Conservation (phyloP, 495 filamentous ascomycete genomes). For the Cercophora samala region DNA sequence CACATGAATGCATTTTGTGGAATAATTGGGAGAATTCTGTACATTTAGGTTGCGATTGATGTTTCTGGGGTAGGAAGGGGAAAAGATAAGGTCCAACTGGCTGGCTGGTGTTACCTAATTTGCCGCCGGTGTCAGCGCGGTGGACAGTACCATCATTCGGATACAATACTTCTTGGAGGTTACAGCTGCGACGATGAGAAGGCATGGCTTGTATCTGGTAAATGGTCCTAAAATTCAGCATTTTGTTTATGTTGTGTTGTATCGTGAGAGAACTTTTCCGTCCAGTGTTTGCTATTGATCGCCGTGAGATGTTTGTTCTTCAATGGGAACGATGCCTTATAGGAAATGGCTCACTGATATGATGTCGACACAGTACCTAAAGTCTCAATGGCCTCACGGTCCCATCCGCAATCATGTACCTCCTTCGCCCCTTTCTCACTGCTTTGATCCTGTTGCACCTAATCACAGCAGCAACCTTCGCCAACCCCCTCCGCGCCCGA, state of each 20-base stretch:
- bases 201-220: neutral
- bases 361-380: neutral
- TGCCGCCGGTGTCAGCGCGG: too few species aligned
- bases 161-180: neutral
- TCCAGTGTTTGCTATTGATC: neutral
- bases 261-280: neutral
- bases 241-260: neutral
- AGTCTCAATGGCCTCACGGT: neutral
- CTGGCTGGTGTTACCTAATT: too few species aligned
- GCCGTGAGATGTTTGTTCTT: too few species aligned
- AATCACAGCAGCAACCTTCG: neutral
- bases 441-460: neutral
- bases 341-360: neutral
- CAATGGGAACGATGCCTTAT: neutral
- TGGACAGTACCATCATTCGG: neutral
- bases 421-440: neutral
- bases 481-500: conserved; percentile 9
- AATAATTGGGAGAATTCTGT: neutral
- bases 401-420: neutral
- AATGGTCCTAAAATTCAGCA: too few species aligned
- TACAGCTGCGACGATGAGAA: neutral
- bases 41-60: neutral
- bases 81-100: neutral
- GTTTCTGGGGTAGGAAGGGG: neutral
- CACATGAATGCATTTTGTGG: neutral